Evolutionary conservation across 176 grass and related monocot species (phyloP).

Genomic region (Pharus latifolius): DNA sequence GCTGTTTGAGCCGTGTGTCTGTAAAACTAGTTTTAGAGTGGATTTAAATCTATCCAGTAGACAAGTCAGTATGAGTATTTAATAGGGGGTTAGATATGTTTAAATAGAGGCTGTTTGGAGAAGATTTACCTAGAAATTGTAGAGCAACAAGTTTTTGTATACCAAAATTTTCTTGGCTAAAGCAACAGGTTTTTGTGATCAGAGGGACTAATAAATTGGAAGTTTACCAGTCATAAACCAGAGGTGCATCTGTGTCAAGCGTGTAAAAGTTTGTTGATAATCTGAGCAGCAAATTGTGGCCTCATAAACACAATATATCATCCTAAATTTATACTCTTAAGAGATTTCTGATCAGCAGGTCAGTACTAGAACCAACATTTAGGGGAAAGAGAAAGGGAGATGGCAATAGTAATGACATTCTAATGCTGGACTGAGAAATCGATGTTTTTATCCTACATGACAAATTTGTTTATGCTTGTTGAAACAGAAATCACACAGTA

Average conservation of each 20-base stretch:
- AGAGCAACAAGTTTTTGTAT: too few relatives aligned
- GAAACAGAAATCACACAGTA: background rate
- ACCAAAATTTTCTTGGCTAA: too few relatives aligned
- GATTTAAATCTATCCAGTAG: too few relatives aligned
- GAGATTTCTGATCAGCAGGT: background rate
- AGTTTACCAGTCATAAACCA: background rate
- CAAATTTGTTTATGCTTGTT: background rate
- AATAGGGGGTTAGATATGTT: too few relatives aligned
- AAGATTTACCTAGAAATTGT: too few relatives aligned
- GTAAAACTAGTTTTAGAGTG: too few relatives aligned
- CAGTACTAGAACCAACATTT: constrained; percentile 2
- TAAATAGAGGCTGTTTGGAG: too few relatives aligned
- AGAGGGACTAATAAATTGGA: background rate
- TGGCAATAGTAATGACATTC: background rate
- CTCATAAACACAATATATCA: background rate
- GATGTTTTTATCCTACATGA: background rate
- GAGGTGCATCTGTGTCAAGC: background rate
- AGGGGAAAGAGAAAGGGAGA: background rate
- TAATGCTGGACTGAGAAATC: constrained; percentile 9
- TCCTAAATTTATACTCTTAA: background rate
- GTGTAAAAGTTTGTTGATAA: constrained; percentile 10
- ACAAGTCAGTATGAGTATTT: too few relatives aligned
- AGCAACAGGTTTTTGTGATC: too few relatives aligned
- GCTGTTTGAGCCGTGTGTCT: background rate
- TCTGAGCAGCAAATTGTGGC: background rate